These are phyloP conservation scores for Tolypocladium capitatum DNA, from an alignment of 2,329 filamentous ascomycete genomes.

Conservation along the genomic window DNA sequence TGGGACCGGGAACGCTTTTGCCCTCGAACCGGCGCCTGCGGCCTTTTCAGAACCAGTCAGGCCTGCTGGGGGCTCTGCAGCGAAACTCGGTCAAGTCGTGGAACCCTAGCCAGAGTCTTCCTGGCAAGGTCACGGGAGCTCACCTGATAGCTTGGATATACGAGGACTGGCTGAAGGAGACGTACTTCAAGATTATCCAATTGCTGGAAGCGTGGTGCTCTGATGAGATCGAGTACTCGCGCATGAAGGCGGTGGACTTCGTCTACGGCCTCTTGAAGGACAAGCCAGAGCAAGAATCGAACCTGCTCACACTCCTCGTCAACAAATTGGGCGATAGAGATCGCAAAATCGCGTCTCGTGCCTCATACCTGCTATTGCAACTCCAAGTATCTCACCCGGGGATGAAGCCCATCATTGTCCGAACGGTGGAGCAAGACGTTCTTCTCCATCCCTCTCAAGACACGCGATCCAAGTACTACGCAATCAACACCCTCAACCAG, in stretches of 20 bases:
- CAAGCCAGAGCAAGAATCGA: constrained; percentile 95
- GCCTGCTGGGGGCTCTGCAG: constrained; percentile 57
- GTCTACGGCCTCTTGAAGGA: constrained; percentile 85
- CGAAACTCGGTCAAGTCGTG: constrained; percentile 44
- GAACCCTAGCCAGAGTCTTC: constrained; percentile 56
- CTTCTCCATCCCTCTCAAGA: constrained; percentile 80
- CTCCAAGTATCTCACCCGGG: constrained; percentile 76
- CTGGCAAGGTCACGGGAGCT: constrained; percentile 56
- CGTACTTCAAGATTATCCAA: constrained; percentile 88
- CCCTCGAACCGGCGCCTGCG: constrained; percentile 71
- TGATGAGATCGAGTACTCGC: constrained; percentile 89
- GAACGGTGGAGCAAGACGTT: constrained; percentile 74
- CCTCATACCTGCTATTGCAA: constrained; percentile 88
- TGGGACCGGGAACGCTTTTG: constrained; percentile 76
- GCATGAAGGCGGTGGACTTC: constrained; percentile 77
- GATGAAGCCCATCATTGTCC: constrained; percentile 85
- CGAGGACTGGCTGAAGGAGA: constrained; percentile 89
- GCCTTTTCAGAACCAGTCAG: constrained; percentile 68
- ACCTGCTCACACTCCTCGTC: constrained; percentile 77
- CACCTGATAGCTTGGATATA: constrained; percentile 84
- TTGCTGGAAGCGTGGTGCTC: constrained; percentile 85
- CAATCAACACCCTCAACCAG: constrained; percentile 92
- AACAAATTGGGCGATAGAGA: constrained; percentile 95
- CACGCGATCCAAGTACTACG: constrained; percentile 84
- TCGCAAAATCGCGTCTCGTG: constrained; percentile 86